Base-by-base conservation (phyloP, 163 green algal species). In the Scenedesmus sp. region DNA sequence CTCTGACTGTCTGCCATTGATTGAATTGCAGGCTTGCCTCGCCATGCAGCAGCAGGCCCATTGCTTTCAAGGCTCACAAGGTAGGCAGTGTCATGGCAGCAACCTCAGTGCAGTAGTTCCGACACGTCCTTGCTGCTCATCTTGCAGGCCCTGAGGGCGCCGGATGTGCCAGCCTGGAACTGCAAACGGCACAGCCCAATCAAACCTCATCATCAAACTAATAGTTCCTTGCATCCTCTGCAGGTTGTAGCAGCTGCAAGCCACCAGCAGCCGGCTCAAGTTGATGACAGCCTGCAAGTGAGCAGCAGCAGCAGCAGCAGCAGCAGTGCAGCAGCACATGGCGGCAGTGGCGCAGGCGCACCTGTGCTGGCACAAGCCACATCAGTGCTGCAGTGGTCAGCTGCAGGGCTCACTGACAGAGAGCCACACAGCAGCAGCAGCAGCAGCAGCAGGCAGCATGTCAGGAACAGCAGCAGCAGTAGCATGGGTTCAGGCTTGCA, bases 201-300 rank as follows among this genome's bases (percentile, higher is more conserved):
- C 1, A 6, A 15, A 1, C 5, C 18, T 16, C 70, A 79, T 13
- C 16, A 52, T 79, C 23, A 15, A 18, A 46, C 0, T 12, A 52
- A 15, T 26, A 2, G 1, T 18, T 2, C 3, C 46, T 6, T 79
- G 70, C 20, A 52, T 79, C 1, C 70, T 54, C 12, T 52, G 23
- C 70, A 79, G 70, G 70, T 79, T 46, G 70, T 52, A 79, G 70
- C 23, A 79, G 70, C 70, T 79, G 70, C 70, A 10, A 79, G 70
- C 70, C 70, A 79, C 70, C 70, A 79, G 70, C 70, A 52, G 70
- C 70, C 66, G 26, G 66, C 18, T 26, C 8, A 26, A 18, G 18
- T 79, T 52, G 23, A 79, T 79, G 23, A 52, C 23, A 79, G 70
- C 70, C 70, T 79, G 70, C 66, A 26, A 76, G 66, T 79, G 1